A percentile compares a stretch with the other conserved stretches of the same genome.
phyloP scores from a whole-genome alignment of 129 eudicot species.

The Pulicaria dysenterica region DNA sequence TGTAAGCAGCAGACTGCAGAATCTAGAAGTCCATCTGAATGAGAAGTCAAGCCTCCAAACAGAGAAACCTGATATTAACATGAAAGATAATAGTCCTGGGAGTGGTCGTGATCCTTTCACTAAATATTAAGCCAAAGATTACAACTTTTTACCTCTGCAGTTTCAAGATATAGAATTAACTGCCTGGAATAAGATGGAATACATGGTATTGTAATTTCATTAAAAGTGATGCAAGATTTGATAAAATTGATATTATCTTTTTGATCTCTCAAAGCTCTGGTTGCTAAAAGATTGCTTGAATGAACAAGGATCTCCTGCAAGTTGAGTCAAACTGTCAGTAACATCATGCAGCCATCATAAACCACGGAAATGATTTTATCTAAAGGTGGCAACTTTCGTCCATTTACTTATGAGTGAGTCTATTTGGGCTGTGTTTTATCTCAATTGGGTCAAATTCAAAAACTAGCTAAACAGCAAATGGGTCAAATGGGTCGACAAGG shows the following conservation, averaged over 20 bases:
- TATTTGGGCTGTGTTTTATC: neutral
- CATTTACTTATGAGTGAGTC: neutral
- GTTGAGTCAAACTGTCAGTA: constrained; percentile 23
- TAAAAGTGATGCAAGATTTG: constrained; percentile 77
- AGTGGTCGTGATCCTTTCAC: neutral
- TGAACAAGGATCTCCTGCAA: constrained; percentile 84
- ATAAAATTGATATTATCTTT: constrained; percentile 44
- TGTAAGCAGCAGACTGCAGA: constrained; percentile 68
- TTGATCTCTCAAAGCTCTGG: constrained; percentile 52
- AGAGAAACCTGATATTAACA: constrained; percentile 56
- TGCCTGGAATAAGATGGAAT: constrained; percentile 59
- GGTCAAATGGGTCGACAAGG: neutral
- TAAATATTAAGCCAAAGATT: constrained; percentile 6
- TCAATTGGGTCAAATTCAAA: neutral
- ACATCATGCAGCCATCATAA: constrained; percentile 23
- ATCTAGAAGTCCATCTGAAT: constrained; percentile 70
- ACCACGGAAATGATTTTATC: neutral
- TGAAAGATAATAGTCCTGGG: constrained; percentile 5
- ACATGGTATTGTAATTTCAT: constrained; percentile 88
- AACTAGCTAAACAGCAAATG: neutral
- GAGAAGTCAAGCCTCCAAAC: constrained; percentile 68
- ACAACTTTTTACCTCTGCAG: constrained; percentile 64
- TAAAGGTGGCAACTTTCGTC: neutral
- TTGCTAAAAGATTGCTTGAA: constrained; percentile 65
- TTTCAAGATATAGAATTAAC: constrained; percentile 76